Base-by-base conservation (phyloP, 2,329 filamentous ascomycete genomes). In the Aspergillus floridensis region DNA sequence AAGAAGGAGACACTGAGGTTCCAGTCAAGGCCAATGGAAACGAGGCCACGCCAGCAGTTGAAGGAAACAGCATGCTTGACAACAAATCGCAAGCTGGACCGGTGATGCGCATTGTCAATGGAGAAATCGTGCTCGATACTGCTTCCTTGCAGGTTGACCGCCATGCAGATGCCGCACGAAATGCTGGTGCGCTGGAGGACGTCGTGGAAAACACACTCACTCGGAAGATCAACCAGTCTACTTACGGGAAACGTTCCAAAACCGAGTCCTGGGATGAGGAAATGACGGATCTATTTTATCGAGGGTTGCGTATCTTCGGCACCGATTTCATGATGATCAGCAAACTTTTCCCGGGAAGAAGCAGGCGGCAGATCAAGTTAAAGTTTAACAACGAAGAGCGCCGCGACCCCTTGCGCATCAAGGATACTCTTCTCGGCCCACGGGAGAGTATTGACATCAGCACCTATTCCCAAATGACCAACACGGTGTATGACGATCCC, bases 311-410 rank as follows among this genome's bases (percentile, higher is more conserved):
- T 21, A 85, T 84, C 77, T 88, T 87, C 66, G 86, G 86, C 38
- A 88, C 85, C 0, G 86, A 88, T 68, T 88, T 88, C 65, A 80
- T 82, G 73, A 84, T 87, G 72, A 86, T 88, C 64, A 83, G 80
- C 65, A 83, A 84, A 60, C 79, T 88, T 75, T 87, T 88, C 64
- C 82, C 83, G 0, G 81, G 81, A 11, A 78, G 81, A 50, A 84
- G 81, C 10, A 78, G 86, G n/a, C 79, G 80, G n/a, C 81, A 84
- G 66, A 84, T 88, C 65, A 88, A 88, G 71, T 71, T 81, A 16
- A 88, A 88, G 65, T 88, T 87, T 73, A 81, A 80, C 29, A 82
- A 83, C 41, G 86, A 88, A 71, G 85, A 88, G 69, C 79, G 81
- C 24, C 73, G 80, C 5, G 78, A 87, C 65, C 81, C 83, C 0